Percentiles rank a stretch among this genome's conserved stretches.
These are phyloP conservation scores for Candida tunisiensis DNA, from an alignment of 1,139 yeast species.

Conservation along the genomic window DNA sequence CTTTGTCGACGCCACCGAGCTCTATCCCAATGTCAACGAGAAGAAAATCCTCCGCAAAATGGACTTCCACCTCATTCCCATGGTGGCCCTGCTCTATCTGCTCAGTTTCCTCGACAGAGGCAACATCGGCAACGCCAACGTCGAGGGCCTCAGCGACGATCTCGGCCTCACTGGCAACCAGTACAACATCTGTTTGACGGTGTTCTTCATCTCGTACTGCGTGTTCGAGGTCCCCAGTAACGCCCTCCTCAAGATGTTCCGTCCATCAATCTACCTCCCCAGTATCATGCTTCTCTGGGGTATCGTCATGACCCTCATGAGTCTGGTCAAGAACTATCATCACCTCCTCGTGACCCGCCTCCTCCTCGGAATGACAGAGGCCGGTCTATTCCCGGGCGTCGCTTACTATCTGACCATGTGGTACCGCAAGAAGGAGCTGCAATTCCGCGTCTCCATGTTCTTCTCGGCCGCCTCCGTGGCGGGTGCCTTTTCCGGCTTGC, in stretches of 20 bases:
- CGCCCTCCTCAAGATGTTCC: conserved; percentile 6
- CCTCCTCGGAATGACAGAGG: conserved; percentile 41
- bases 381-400: conserved; percentile 39
- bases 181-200: conserved; percentile 8
- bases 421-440: conserved; percentile 19
- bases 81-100: conserved; percentile 5
- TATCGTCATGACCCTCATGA: conserved; percentile 40
- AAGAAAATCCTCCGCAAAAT: conserved; percentile 6
- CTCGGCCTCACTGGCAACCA: conserved; percentile 26
- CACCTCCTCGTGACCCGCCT: conserved; percentile 41
- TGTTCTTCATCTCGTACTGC: conserved; percentile 11
- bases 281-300: conserved; percentile 38
- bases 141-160: conserved; percentile 33
- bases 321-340: conserved; percentile 34
- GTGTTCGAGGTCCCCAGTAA: conserved; percentile 12
- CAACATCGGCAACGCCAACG: conserved; percentile 33
- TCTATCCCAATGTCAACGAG: conserved; percentile 2
- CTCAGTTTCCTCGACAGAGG: conserved; percentile 23
- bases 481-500: conserved; percentile 20
- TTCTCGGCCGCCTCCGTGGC: conserved; percentile 25
- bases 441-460: conserved; percentile 39
- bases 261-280: conserved; percentile 27
- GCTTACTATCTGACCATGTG: conserved; percentile 13
- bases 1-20: not conserved
- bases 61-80: conserved; percentile 10